Conservation (phyloP, 2,329 filamentous ascomycete species). For the Karstenula rhodostoma region DNA sequence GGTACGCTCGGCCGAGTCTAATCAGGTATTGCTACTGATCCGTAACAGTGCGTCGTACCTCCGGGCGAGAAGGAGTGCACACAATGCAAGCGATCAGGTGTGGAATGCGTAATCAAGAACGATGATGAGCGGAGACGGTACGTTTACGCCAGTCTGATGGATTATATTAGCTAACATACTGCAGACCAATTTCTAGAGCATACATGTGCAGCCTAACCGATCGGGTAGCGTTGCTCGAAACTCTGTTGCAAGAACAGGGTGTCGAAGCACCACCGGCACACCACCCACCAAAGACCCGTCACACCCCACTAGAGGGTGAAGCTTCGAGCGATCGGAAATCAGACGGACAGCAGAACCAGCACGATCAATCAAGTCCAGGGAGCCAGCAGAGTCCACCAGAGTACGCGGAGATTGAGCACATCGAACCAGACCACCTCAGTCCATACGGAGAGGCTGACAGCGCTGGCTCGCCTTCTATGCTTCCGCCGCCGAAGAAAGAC, state of each 20-base stretch:
- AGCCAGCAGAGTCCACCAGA: constrained; percentile 41
- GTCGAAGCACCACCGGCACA: constrained; percentile 59
- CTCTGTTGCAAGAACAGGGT: constrained; percentile 60
- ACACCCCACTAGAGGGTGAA: constrained; percentile 45
- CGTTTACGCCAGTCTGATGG: constrained; percentile 22
- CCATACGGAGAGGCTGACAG: constrained; percentile 36
- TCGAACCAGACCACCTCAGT: constrained; percentile 33
- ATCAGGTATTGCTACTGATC: constrained; percentile 31
- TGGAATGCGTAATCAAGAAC: constrained; percentile 64
- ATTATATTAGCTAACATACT: background rate
- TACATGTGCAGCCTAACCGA: constrained; percentile 67
- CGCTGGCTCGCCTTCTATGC: constrained; percentile 42
- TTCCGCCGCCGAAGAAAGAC: constrained; percentile 54
- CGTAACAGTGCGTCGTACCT: constrained; percentile 61
- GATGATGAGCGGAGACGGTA: constrained; percentile 65
- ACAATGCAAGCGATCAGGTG: constrained; percentile 61
- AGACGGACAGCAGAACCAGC: constrained; percentile 26
- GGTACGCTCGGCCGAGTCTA: constrained; percentile 33
- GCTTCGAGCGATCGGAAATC: constrained; percentile 30
- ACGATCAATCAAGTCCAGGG: constrained; percentile 42
- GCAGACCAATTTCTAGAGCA: constrained; percentile 64
- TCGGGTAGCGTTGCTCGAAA: constrained; percentile 61
- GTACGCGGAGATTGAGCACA: constrained; percentile 25
- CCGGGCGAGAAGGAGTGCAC: constrained; percentile 61
- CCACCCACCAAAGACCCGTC: constrained; percentile 62